These are phyloP conservation scores for Pythium plurisporium DNA, from an alignment of 352 stramenopile genomes.

Conservation along the genomic window DNA sequence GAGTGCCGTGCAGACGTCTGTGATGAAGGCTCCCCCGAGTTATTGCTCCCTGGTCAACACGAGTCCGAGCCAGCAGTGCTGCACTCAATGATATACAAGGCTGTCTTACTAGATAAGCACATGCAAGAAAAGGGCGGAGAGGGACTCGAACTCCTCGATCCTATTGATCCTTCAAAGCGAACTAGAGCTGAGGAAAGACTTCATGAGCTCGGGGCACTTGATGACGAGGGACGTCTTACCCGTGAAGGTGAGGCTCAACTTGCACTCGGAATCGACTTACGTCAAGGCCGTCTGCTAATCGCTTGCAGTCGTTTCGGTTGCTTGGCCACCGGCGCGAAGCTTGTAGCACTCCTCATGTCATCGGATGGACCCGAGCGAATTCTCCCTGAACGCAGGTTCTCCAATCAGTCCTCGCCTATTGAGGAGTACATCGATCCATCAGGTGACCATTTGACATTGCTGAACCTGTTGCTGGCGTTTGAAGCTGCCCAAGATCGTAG, in stretches of 20 bases:
- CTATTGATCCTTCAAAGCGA: slow-evolving; percentile 5
- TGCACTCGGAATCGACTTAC: slow-evolving; percentile 19
- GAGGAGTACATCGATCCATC: slow-evolving; percentile 10
- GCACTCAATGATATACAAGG: slow-evolving; percentile 28
- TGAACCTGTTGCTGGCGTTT: slow-evolving; percentile 25
- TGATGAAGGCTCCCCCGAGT: background rate
- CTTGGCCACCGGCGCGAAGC: slow-evolving; percentile 17
- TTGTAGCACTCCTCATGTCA: slow-evolving; percentile 17
- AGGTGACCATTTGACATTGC: slow-evolving; percentile 24
- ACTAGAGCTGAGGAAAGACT: slow-evolving; percentile 5
- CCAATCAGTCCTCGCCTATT: background rate
- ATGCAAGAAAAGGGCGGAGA: slow-evolving; percentile 1
- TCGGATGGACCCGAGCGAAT: slow-evolving; percentile 18
- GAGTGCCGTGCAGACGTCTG: slow-evolving; percentile 6
- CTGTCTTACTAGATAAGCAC: slow-evolving; percentile 22
- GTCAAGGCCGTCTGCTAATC: slow-evolving; percentile 23
- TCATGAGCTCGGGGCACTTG: slow-evolving; percentile 10
- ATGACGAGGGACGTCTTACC: slow-evolving; percentile 15
- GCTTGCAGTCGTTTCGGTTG: slow-evolving; percentile 22
- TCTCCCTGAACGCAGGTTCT: slow-evolving; percentile 12
- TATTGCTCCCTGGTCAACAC: background rate
- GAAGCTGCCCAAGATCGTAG: slow-evolving; percentile 5
- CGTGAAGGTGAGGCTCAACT: slow-evolving; percentile 16
- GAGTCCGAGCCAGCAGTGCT: slow-evolving; percentile 6
- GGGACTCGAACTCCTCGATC: slow-evolving; percentile 17